A percentile compares a stretch with the other conserved stretches of the same genome.
These are phyloP conservation scores for Hypholoma fasciculare DNA, from an alignment of 768 basidiomycete species.

Conservation along the genomic window DNA sequence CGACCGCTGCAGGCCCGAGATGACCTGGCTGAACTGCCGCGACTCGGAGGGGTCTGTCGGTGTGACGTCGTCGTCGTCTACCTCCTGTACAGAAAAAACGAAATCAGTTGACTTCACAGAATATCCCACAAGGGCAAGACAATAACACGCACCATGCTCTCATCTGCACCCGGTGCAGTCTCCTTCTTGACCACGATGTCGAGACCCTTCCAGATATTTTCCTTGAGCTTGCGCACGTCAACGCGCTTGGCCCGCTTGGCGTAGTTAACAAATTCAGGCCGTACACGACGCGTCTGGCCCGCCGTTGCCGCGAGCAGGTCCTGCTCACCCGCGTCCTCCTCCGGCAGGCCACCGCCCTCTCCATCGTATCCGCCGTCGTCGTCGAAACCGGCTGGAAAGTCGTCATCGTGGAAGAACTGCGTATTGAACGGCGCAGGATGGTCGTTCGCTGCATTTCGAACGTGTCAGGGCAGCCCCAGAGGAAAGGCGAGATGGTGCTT, in stretches of 20 bases:
- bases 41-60: conserved; percentile 67
- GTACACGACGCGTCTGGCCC: conserved; percentile 70
- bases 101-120: not conserved
- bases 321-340: conserved; percentile 72
- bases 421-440: conserved; percentile 84
- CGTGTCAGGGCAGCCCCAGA: conserved; percentile 3
- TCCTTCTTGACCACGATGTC: conserved; percentile 67
- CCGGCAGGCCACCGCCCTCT: conserved; percentile 39
- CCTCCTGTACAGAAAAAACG: conserved; percentile 40
- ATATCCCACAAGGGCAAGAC: not conserved
- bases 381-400: conserved; percentile 76
- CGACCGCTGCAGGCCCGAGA: conserved; percentile 73
- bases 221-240: conserved; percentile 94
- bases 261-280: conserved; percentile 90
- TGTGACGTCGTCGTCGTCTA: conserved; percentile 41
- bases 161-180: conserved; percentile 39
- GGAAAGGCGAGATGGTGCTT: conserved; percentile 23
- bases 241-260: conserved; percentile 95
- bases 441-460: conserved; percentile 33
- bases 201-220: conserved; percentile 95
- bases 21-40: conserved; percentile 77
- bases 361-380: conserved; percentile 51
- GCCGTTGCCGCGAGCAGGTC: conserved; percentile 87
- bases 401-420: conserved; percentile 96
- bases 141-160: conserved; percentile 49